Percentiles rank a stretch among this genome's conserved stretches.
These are phyloP conservation scores for Globisporangium radiosum DNA, from an alignment of 352 stramenopile species.

Conservation along the genomic window DNA sequence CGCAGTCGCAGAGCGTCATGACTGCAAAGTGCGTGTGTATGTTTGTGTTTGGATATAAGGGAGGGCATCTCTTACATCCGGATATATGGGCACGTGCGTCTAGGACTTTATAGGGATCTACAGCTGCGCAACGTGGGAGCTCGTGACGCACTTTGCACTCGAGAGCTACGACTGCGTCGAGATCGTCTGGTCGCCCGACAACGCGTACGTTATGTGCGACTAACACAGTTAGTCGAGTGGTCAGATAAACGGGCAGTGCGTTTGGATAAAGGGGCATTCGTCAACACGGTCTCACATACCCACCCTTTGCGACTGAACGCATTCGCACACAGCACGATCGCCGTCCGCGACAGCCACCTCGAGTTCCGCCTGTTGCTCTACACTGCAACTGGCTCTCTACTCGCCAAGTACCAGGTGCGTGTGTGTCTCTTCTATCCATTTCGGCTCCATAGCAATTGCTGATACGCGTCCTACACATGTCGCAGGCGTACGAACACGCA, in stretches of 20 bases:
- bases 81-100: neutral
- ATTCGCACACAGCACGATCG: conserved; percentile 34
- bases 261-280: too few species aligned
- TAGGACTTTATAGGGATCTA: conserved; percentile 78
- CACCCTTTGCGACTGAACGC: neutral
- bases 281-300: neutral
- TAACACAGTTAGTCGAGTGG: conserved; percentile 1
- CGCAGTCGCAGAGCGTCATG: conserved; percentile 60
- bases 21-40: conserved; percentile 51
- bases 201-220: conserved; percentile 32
- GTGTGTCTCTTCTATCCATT: neutral
- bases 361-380: conserved; percentile 76
- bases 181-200: conserved; percentile 59
- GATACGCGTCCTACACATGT: neutral
- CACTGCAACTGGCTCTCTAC: conserved; percentile 44
- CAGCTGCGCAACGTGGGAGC: conserved; percentile 65
- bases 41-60: neutral
- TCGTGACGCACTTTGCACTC: conserved; percentile 58
- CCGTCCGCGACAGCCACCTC: conserved; percentile 61
- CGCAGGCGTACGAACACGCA: conserved; percentile 71
- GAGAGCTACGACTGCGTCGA: conserved; percentile 81
- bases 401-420: conserved; percentile 69
- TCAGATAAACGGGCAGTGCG: too few species aligned
- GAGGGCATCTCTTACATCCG: too few species aligned
- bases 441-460: neutral